These are phyloP conservation scores for Xylaria cubensis DNA, from an alignment of 495 filamentous ascomycete species.

Conservation along the genomic window DNA sequence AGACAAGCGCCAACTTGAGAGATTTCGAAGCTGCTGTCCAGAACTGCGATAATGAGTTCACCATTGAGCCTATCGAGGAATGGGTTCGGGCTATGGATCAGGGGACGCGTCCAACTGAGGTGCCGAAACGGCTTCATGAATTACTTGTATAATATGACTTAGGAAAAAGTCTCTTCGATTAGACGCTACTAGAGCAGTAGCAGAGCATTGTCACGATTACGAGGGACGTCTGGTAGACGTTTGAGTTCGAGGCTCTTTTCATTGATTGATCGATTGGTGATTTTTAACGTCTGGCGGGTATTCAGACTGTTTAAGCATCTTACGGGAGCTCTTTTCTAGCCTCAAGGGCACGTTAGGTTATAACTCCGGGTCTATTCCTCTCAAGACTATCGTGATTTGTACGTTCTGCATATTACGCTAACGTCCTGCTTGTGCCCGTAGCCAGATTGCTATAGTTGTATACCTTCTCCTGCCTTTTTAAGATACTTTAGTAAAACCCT, in stretches of 20 bases:
- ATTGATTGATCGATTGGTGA: too few relatives aligned
- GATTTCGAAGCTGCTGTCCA: slow-evolving; percentile 38
- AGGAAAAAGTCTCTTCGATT: not conserved
- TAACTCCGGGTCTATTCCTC: too few relatives aligned
- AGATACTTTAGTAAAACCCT: too few relatives aligned
- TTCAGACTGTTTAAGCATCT: too few relatives aligned
- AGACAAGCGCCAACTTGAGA: slow-evolving; percentile 23
- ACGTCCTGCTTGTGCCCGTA: too few relatives aligned
- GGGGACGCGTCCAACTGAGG: not conserved
- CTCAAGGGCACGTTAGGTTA: too few relatives aligned
- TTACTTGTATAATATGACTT: not conserved
- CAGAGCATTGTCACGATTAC: not conserved
- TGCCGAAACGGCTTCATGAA: slow-evolving; percentile 27
- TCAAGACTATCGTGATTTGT: too few relatives aligned
- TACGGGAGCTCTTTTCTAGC: too few relatives aligned
- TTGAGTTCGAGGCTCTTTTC: not conserved
- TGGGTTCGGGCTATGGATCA: slow-evolving; percentile 34
- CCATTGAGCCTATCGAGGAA: slow-evolving; percentile 29
- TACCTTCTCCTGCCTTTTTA: too few relatives aligned
- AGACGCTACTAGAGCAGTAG: not conserved
- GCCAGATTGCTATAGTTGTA: too few relatives aligned
- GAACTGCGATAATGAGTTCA: slow-evolving; percentile 40
- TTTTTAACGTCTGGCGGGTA: too few relatives aligned
- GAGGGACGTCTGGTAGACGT: not conserved
- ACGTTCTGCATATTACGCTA: too few relatives aligned